Percentiles rank a stretch among this genome's conserved stretches.
Evolutionary conservation across 2,329 filamentous ascomycete species (phyloP).

Genomic region (Exophiala mesophila): DNA sequence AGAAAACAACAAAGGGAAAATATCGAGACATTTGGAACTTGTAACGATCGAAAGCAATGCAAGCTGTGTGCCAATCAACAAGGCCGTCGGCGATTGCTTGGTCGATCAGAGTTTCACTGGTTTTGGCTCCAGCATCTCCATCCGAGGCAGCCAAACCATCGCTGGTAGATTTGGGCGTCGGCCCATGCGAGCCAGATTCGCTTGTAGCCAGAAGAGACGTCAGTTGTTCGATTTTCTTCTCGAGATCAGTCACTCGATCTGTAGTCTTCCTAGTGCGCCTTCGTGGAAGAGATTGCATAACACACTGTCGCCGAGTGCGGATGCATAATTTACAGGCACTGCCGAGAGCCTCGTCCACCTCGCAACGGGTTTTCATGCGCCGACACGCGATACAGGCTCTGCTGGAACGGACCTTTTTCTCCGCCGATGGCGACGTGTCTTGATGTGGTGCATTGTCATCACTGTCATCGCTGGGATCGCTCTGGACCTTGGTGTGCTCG

Average conservation of each 20-base stretch:
- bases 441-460: conserved; percentile 9
- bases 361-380: conserved; percentile 78
- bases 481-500: conserved; percentile 11
- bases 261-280: conserved; percentile 84
- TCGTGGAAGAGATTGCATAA: conserved; percentile 70
- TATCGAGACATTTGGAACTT: conserved; percentile 50
- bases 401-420: conserved; percentile 26
- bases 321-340: conserved; percentile 66
- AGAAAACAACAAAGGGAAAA: conserved; percentile 55
- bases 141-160: neutral
- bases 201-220: conserved; percentile 69
- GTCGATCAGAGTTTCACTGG: conserved; percentile 28
- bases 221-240: conserved; percentile 85
- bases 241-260: conserved; percentile 78
- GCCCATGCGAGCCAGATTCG: conserved; percentile 21
- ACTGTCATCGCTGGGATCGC: conserved; percentile 18
- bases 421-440: conserved; percentile 1
- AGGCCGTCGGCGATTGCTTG: conserved; percentile 48
- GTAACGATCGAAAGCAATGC: conserved; percentile 52
- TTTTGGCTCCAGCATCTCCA: conserved; percentile 1
- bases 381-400: conserved; percentile 70
- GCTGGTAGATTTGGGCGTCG: neutral
- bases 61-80: conserved; percentile 48
- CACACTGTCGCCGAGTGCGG: conserved; percentile 69
- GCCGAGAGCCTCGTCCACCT: conserved; percentile 63